Evolutionary conservation across 495 filamentous ascomycete species (phyloP), one percentile per base, ranked within the genome.

Genomic region (Hypoxylon lenormandii): DNA sequence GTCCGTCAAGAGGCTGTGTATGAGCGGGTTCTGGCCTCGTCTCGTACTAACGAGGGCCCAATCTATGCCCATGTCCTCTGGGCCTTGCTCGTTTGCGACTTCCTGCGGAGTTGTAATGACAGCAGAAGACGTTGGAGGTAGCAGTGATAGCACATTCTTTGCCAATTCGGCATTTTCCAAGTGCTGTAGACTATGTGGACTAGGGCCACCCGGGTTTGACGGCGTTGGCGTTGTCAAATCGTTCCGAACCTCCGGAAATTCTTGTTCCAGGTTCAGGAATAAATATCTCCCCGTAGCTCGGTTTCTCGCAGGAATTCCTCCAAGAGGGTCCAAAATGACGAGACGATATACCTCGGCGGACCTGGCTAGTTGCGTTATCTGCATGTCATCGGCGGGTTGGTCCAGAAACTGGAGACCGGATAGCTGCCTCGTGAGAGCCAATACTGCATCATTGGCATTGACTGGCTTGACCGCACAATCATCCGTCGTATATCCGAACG

Each of bases 1-100:
- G 78, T 99, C 94, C 13, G 95, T 99, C 15, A 99, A 85, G 6
- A 98, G 89, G 70, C 96, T 98, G 78, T 98, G 95, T 56, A 99
- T 97, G 10, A 99, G 84, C 0, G 94, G 93, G 73, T 99, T 98
- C 66, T 91, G 88, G 74, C 89, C 89, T 51, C 87, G 84, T 62
- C 92, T 85, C 47, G 86, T 87, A 4, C 89, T 87, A 0, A 87
- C 78, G 28, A 87, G 79, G 69, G 60, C 83, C 75, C 60, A 80
- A 59, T 76, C 75, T 33, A 43, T 80, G 28, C 42, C 74, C 42
- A 50, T 79, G 76, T 28, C 86, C 81, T 36, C 86, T 86, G 62
- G 60, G 8, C 19, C 26, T 10, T 28, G 66, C 45, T 66, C 69
- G 21, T 87, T 88, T 33, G 94, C 91, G 4, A 92, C 94, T 65